Evolutionary conservation across 768 basidiomycete species (phyloP).

Genomic region (Strobilomyces confusus): DNA sequence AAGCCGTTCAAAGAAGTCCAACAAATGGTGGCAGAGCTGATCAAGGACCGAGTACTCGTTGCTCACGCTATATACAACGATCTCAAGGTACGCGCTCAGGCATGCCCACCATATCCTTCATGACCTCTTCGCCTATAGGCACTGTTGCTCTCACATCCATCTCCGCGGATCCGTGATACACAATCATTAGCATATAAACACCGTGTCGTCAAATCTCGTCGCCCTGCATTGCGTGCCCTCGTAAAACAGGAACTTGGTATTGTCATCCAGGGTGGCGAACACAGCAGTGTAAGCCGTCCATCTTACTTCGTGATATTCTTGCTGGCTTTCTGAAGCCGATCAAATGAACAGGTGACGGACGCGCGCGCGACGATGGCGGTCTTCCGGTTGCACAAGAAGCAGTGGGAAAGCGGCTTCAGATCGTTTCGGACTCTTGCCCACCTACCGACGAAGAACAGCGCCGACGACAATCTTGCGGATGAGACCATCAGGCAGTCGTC

Average conservation of each 20-base stretch:
- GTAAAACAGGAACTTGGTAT: slow-evolving; percentile 75
- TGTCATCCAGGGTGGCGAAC: slow-evolving; percentile 84
- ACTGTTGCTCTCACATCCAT: slow-evolving; percentile 69
- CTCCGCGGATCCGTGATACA: slow-evolving; percentile 62
- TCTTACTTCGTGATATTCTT: background rate
- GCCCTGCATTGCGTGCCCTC: slow-evolving; percentile 75
- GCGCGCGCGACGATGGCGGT: slow-evolving; percentile 95
- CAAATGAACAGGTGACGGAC: slow-evolving; percentile 67
- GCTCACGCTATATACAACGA: slow-evolving; percentile 94
- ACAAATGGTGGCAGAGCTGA: slow-evolving; percentile 65
- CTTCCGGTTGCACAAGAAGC: slow-evolving; percentile 74
- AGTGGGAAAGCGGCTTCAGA: slow-evolving; percentile 64
- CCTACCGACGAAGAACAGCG: background rate
- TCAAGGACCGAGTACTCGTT: slow-evolving; percentile 76
- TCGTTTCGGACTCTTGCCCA: background rate
- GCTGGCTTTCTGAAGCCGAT: background rate
- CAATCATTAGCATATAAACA: slow-evolving; percentile 59
- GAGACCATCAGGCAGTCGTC: background rate
- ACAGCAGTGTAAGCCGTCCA: slow-evolving; percentile 67
- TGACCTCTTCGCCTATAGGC: slow-evolving; percentile 31
- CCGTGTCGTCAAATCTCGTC: slow-evolving; percentile 56
- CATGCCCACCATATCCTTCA: background rate
- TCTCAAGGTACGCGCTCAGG: slow-evolving; percentile 49
- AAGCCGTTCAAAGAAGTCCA: slow-evolving; percentile 79
- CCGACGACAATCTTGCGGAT: background rate